Evolutionary conservation across 495 filamentous ascomycete genomes (phyloP).

Genomic region (Coniosporium apollinis): DNA sequence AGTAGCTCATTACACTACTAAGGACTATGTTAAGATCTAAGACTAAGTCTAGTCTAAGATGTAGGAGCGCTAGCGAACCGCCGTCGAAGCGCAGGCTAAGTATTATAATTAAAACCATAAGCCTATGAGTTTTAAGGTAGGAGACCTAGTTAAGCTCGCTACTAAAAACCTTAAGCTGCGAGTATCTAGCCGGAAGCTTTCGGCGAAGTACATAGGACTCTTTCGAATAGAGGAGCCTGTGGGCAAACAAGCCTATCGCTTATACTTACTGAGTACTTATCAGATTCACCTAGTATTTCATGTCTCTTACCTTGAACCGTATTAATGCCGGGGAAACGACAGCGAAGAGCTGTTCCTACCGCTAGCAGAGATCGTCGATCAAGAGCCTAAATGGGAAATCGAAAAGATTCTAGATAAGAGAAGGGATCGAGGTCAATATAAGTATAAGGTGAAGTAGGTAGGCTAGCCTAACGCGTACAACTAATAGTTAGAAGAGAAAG

Average conservation of each 20-base stretch:
- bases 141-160: conserved; percentile 20
- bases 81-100: too few relatives aligned
- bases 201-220: conserved; percentile 17
- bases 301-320: not conserved
- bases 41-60: too few relatives aligned
- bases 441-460: too few relatives aligned
- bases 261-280: not conserved
- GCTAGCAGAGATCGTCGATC: not conserved
- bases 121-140: conserved; percentile 8
- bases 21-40: too few relatives aligned
- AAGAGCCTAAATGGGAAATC: not conserved
- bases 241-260: not conserved
- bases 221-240: conserved; percentile 4
- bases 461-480: too few relatives aligned
- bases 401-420: not conserved
- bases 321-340: not conserved
- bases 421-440: too few relatives aligned
- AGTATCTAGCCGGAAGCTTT: conserved; percentile 18
- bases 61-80: too few relatives aligned
- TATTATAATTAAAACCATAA: too few relatives aligned
- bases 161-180: conserved; percentile 20
- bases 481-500: too few relatives aligned
- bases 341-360: not conserved
- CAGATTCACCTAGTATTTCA: not conserved
- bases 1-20: too few relatives aligned